phyloP scores from a whole-genome alignment of 2,329 filamentous ascomycete genomes.

The Cladosporium sp. region DNA sequence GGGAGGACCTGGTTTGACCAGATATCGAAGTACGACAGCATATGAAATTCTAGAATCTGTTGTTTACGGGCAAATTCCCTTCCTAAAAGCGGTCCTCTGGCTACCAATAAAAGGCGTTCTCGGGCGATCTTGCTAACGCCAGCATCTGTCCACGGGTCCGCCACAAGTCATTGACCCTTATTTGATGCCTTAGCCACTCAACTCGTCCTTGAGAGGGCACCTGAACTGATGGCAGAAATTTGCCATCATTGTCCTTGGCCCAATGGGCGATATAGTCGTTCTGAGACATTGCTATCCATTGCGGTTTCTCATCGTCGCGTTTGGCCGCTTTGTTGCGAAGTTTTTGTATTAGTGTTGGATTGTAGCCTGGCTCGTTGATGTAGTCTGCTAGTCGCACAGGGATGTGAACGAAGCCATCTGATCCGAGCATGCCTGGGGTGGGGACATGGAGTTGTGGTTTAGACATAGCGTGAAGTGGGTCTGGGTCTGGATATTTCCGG shows the following conservation, averaged over 20 bases:
- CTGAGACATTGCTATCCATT: neutral
- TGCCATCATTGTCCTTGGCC: neutral
- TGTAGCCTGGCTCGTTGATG: neutral
- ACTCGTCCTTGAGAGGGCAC: neutral
- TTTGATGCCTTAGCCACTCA: neutral
- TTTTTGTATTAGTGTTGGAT: neutral
- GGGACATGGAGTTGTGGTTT: neutral
- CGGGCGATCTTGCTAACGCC: neutral
- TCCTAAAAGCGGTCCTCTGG: no score
- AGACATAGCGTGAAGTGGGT: neutral
- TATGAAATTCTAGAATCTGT: no score
- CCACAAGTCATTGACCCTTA: neutral
- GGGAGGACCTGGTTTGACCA: no score
- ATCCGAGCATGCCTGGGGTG: neutral
- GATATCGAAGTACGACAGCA: no score
- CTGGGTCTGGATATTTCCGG: neutral
- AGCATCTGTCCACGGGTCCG: neutral
- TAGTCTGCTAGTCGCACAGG: neutral
- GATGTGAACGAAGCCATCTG: neutral
- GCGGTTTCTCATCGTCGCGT: neutral
- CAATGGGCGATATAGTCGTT: neutral
- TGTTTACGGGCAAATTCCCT: no score
- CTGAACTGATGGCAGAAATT: neutral
- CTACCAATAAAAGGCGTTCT: neutral
- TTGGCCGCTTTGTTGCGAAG: neutral